These are phyloP conservation scores for Aspergillus heteromorphus DNA, from an alignment of 495 filamentous ascomycete genomes.

Conservation along the genomic window DNA sequence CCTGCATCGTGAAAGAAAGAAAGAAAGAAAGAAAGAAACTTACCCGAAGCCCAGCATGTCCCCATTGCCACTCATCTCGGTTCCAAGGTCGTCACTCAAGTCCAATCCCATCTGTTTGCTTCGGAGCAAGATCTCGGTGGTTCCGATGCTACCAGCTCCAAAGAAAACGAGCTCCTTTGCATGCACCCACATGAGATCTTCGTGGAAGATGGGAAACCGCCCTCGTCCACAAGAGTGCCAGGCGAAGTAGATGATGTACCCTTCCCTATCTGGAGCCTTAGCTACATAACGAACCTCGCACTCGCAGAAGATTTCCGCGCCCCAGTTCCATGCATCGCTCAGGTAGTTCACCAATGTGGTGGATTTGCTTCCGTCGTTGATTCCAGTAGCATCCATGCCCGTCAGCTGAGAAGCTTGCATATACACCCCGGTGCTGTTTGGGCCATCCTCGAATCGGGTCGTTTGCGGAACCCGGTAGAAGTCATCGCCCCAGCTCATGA, in stretches of 20 bases:
- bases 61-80: constrained; percentile 1
- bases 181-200: constrained; percentile 4
- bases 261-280: background rate
- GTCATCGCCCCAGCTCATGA: background rate
- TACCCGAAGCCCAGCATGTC: constrained; percentile 2
- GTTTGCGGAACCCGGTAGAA: constrained; percentile 2
- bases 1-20: background rate
- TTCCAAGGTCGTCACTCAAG: background rate
- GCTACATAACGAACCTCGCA: constrained; percentile 1
- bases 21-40: background rate
- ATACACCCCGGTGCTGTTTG: background rate
- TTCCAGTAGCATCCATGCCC: constrained; percentile 1
- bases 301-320: constrained; percentile 2
- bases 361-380: background rate
- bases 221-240: background rate
- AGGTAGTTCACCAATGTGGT: background rate
- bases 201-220: background rate
- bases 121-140: background rate
- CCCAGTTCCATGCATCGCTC: constrained; percentile 2
- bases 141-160: background rate
- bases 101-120: constrained; percentile 2
- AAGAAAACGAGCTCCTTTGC: constrained; percentile 1
- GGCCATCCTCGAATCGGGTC: background rate
- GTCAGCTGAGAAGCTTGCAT: background rate
- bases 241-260: background rate